phyloP scores from a whole-genome alignment of 1,139 yeast genomes.

The Meyerozyma athensensis region DNA sequence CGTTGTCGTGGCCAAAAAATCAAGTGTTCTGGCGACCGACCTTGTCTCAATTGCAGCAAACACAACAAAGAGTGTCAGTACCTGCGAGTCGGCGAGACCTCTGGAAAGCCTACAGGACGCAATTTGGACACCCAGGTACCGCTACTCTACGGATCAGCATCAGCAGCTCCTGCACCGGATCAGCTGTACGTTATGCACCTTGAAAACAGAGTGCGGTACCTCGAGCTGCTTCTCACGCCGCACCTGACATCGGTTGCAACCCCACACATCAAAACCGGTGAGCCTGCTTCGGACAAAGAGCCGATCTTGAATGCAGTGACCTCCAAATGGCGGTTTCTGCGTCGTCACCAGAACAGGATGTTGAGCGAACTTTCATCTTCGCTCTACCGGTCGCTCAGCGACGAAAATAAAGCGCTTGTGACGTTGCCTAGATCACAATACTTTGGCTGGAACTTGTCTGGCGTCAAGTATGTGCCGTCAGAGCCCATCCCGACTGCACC shows the following conservation, averaged over 20 bases:
- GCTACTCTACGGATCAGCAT: not conserved
- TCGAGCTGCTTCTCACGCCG: conserved; percentile 28
- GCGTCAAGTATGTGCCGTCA: conserved; percentile 45
- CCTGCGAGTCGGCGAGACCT: not conserved
- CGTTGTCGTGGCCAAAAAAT: conserved; percentile 15
- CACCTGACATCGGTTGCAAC: conserved; percentile 15
- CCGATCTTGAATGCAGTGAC: conserved; percentile 3
- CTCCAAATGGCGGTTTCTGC: conserved; percentile 47
- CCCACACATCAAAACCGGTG: conserved; percentile 12
- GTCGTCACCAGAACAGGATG: conserved; percentile 48
- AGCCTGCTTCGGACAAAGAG: conserved; percentile 8
- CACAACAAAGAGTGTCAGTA: conserved; percentile 10
- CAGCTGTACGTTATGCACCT: conserved; percentile 25
- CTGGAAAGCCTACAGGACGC: not conserved
- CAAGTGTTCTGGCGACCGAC: conserved; percentile 13
- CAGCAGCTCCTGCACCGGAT: not conserved
- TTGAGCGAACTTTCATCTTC: conserved; percentile 42
- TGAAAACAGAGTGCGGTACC: conserved; percentile 38
- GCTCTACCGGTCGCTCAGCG: conserved; percentile 34
- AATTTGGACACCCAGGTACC: not conserved
- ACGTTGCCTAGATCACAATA: conserved; percentile 52
- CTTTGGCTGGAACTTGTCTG: conserved; percentile 67
- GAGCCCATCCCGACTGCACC: conserved; percentile 30
- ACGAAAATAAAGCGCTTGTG: conserved; percentile 33
- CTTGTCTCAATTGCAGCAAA: conserved; percentile 12